These are phyloP conservation scores for Phylloporus sp. DNA, from an alignment of 1,284 basidiomycete species.

Conservation along the genomic window DNA sequence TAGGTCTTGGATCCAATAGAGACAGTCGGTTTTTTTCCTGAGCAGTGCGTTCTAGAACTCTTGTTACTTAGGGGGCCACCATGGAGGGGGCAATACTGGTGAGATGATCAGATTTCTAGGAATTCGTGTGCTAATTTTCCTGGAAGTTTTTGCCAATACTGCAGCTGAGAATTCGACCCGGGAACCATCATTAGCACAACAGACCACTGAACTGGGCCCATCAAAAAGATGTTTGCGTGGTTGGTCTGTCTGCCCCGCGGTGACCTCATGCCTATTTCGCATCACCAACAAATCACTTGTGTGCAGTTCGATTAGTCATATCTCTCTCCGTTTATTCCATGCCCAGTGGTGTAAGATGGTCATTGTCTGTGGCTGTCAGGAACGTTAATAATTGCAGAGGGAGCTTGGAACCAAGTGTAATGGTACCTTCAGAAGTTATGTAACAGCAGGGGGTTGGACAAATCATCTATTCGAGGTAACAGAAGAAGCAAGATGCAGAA, in stretches of 20 bases:
- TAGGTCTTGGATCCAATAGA: slow-evolving; percentile 28
- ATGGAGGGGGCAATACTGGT: slow-evolving; percentile 7
- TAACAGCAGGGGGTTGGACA: slow-evolving; percentile 22
- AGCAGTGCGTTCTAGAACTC: slow-evolving; percentile 11
- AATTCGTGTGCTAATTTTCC: slow-evolving; percentile 20
- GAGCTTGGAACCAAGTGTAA: slow-evolving; percentile 21
- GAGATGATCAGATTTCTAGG: slow-evolving; percentile 24
- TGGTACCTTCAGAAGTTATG: slow-evolving; percentile 31
- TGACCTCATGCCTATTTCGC: background rate
- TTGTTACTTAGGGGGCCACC: background rate
- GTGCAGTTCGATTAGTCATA: background rate
- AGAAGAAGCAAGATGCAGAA: slow-evolving; percentile 29
- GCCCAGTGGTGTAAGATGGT: background rate
- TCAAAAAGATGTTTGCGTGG: background rate
- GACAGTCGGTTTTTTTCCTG: background rate
- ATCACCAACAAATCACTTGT: background rate
- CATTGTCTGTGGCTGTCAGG: slow-evolving; percentile 13
- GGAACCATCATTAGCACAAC: slow-evolving; percentile 28
- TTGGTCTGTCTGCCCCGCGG: background rate
- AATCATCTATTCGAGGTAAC: slow-evolving; percentile 11
- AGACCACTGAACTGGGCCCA: slow-evolving; percentile 14
- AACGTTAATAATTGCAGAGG: slow-evolving; percentile 15
- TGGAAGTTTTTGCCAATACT: slow-evolving; percentile 19
- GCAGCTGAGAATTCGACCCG: slow-evolving; percentile 17
- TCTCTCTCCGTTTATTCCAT: background rate